These are phyloP conservation scores for Euptelea pleiosperma DNA, from an alignment of 164 flowering plant genomes.

Conservation along the genomic window DNA sequence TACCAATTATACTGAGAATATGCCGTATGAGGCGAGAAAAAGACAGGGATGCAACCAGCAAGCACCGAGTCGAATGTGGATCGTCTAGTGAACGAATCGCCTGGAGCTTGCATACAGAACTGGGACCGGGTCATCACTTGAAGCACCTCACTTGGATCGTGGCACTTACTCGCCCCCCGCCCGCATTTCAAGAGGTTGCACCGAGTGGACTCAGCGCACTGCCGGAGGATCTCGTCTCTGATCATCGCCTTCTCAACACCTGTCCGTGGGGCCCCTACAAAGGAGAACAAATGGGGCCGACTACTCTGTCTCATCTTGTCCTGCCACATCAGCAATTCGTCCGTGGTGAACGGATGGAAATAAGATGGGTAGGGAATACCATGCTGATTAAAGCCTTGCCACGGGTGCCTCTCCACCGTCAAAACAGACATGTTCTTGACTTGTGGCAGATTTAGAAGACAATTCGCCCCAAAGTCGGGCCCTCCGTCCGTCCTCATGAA, in stretches of 20 bases:
- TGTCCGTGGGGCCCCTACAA: slow-evolving; percentile 47
- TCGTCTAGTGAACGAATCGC: slow-evolving; percentile 64
- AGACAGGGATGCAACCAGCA: slow-evolving; percentile 67
- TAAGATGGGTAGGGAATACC: slow-evolving; percentile 70
- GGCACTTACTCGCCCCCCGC: slow-evolving; percentile 31
- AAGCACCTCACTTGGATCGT: slow-evolving; percentile 36
- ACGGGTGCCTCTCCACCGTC: slow-evolving; percentile 60
- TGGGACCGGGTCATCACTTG: slow-evolving; percentile 37
- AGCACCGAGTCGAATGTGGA: slow-evolving; percentile 63
- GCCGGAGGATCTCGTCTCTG: slow-evolving; percentile 43
- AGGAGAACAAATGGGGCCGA: slow-evolving; percentile 47
- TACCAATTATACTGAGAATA: slow-evolving; percentile 61
- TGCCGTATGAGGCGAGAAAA: slow-evolving; percentile 61
- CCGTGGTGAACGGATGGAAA: slow-evolving; percentile 45
- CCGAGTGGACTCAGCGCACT: slow-evolving; percentile 40
- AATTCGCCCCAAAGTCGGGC: slow-evolving; percentile 51
- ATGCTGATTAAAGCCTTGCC: slow-evolving; percentile 45
- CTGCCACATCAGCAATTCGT: slow-evolving; percentile 45
- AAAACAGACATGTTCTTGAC: slow-evolving; percentile 58
- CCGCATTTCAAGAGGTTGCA: slow-evolving; percentile 40
- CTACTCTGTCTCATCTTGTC: slow-evolving; percentile 13
- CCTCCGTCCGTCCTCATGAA: slow-evolving; percentile 45
- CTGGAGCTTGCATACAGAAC: slow-evolving; percentile 65
- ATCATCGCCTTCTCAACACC: slow-evolving; percentile 49
- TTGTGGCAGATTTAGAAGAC: slow-evolving; percentile 26